Conservation (phyloP, 352 stramenopile genomes). For the Pythium apleroticum region DNA sequence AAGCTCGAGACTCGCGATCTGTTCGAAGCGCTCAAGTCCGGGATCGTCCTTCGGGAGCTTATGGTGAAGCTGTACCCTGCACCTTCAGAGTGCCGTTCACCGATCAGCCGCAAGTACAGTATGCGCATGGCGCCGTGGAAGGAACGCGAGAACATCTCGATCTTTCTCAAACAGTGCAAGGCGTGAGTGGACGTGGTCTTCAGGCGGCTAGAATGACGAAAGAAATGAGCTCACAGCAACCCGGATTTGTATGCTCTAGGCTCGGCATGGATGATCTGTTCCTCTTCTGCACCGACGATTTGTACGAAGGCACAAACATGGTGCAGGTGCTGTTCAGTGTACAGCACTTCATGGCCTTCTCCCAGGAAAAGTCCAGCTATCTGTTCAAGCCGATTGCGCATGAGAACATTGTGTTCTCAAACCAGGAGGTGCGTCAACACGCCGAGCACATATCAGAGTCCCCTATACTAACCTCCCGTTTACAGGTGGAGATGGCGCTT, state of each 20-base stretch:
- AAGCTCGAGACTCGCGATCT: conserved; percentile 57
- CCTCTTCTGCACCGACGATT: conserved; percentile 80
- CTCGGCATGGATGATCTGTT: conserved; percentile 84
- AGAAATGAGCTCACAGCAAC: too few relatives aligned
- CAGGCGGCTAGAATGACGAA: too few relatives aligned
- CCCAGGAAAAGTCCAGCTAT: conserved; percentile 42
- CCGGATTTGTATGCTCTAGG: too few relatives aligned
- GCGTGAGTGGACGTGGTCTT: conserved; percentile 38
- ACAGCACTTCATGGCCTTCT: conserved; percentile 77
- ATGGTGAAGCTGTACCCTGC: conserved; percentile 62
- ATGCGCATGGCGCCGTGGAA: conserved; percentile 79
- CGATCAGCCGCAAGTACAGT: conserved; percentile 75
- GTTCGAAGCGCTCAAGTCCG: conserved; percentile 67
- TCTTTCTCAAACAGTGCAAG: conserved; percentile 84
- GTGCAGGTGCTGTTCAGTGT: conserved; percentile 79
- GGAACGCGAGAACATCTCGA: conserved; percentile 80
- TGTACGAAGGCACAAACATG: conserved; percentile 87
- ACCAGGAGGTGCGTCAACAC: conserved; percentile 61
- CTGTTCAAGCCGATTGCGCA: conserved; percentile 45
- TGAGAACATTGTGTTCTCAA: conserved; percentile 55
- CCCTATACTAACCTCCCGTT: neutral
- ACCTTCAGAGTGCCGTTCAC: conserved; percentile 48
- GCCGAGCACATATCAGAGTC: conserved; percentile 1
- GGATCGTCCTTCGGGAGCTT: conserved; percentile 75
- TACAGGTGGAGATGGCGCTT: conserved; percentile 63